Evolutionary conservation across 768 basidiomycete species (phyloP), one percentile per base, ranked within the genome.

Genomic region (Lentinula detonsa): DNA sequence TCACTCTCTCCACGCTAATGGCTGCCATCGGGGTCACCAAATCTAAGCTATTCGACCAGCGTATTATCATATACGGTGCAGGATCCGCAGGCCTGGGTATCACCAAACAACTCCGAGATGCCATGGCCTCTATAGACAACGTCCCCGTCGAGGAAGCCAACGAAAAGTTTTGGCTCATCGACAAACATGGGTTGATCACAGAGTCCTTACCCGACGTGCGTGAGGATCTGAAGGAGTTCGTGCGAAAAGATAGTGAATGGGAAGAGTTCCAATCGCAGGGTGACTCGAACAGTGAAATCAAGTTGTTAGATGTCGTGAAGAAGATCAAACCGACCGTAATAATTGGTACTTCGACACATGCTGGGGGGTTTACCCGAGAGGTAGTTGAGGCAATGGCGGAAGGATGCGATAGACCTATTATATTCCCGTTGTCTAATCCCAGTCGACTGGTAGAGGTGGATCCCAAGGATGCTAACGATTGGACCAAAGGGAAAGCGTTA

Each of bases 41-140:
- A 68, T 70, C 73, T 42, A 79, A 81, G 66, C 77, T 95, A 40
- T 74, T 82, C 5, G 87, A 91, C 59, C 93, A 95, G 69, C 82
- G 90, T 5, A 86, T 86, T 68, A 75, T 93, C 62, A 79, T 93
- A 59, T 90, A 88, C 68, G 93, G 93, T 8, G 86, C 90, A 0
- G 93, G 90, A 4, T 86, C 88, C 0, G 92, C 93, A 0, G 93
- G 93, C 1, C 76, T 91, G 56, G 93, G 93, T 9, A 91, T 93
- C 66, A 77, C 88, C 4, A 76, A 77, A 31, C 91, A 93, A 66
- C 71, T 95, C 31, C 83, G 90, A 4, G 88, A 90, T 62, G 93
- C 90, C 2, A 87, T 93, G 63, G 76, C 85, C 21, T 68, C 83
- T 50, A 73, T 77, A 4, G 83, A 87, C 66, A 76, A 75, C 0